These are phyloP conservation scores for Rhodotorula graminis DNA, from an alignment of 768 basidiomycete genomes.

Conservation along the genomic window DNA sequence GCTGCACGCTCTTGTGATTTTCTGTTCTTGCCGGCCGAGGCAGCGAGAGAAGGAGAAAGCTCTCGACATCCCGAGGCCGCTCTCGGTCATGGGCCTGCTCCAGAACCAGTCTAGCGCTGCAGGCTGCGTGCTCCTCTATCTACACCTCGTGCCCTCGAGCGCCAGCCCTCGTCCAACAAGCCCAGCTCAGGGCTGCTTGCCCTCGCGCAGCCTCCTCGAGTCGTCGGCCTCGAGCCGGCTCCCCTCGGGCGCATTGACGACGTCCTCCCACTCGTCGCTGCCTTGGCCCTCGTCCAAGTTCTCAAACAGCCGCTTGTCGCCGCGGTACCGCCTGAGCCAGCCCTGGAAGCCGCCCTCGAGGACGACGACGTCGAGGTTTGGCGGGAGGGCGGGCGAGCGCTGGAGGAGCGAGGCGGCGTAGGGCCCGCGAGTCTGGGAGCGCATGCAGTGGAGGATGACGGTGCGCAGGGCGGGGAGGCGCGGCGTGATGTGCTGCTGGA, in stretches of 20 bases:
- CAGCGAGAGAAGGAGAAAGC: too few relatives aligned
- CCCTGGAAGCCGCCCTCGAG: conserved; percentile 23
- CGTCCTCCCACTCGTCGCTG: conserved; percentile 10
- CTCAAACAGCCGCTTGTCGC: conserved; percentile 22
- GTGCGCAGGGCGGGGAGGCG: background rate
- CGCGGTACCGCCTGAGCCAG: conserved; percentile 14
- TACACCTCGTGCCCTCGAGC: background rate
- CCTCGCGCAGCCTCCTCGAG: conserved; percentile 21
- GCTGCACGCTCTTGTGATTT: too few relatives aligned
- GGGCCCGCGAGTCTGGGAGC: conserved; percentile 31
- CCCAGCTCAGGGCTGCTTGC: background rate
- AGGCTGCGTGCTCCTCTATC: background rate
- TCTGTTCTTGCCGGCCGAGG: too few relatives aligned
- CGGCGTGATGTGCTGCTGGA: background rate
- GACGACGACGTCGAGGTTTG: background rate
- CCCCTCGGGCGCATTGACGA: conserved; percentile 20
- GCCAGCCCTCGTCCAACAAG: too few relatives aligned
- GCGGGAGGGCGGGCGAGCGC: background rate
- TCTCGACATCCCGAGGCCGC: too few relatives aligned
- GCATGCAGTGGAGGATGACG: conserved; percentile 32
- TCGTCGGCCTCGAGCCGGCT: conserved; percentile 17
- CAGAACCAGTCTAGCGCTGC: too few relatives aligned
- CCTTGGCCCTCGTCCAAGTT: background rate
- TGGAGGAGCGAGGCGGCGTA: conserved; percentile 22
- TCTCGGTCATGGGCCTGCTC: too few relatives aligned